Evolutionary conservation across 495 filamentous ascomycete genomes (phyloP), one percentile per base, ranked within the genome.

Genomic region (Xylaria castorea): DNA sequence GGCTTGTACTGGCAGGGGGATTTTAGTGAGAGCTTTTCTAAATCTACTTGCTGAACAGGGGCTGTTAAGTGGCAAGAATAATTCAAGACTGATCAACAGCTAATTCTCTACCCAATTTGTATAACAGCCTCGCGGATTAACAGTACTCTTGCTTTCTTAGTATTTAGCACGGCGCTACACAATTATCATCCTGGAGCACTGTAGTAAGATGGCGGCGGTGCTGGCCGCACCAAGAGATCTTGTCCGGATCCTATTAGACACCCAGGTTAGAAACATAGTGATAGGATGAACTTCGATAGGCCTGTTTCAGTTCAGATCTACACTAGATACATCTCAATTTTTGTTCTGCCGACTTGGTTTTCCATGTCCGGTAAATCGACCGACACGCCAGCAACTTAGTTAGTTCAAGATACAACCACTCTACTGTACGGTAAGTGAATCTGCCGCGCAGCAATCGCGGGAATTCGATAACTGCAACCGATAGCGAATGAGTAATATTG

Each of bases 251-350:
- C 32, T 34, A 20, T 32, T 53, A 25, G 46, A 25, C 46, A 22
- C 48, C 30, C 14, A 7, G 44, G 7, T 16, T 18, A 11, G 50
- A 57, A 55, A 30, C 4, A 6, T 44, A n/a, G 1, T 27, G 50
- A 57, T 55, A 22, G 66, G 66, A 68, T 14, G 66, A 68, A 68
- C 66, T 30, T 68, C 22, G 65, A 38, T 30, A 1, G 0, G 20
- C 64, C 40, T 12, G 64, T 53, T 67, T 38, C 40, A 67, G 48
- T 22, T 40, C n/a, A n/a, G 25, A 51, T 67, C 64, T 67, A 38
- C 46, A 20, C 46, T 40, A 3, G 12, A 38, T 18, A 20, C 63
- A 48, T 22, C 9, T 65, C 20, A 1, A n/a, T 18, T 12, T 55
- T 20, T 60, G 55, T 22, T 60, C 16, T 40, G 5, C 12, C 32